Evolutionary conservation across 2,329 filamentous ascomycete genomes (phyloP).

Genomic region (Sporothrix protearum): DNA sequence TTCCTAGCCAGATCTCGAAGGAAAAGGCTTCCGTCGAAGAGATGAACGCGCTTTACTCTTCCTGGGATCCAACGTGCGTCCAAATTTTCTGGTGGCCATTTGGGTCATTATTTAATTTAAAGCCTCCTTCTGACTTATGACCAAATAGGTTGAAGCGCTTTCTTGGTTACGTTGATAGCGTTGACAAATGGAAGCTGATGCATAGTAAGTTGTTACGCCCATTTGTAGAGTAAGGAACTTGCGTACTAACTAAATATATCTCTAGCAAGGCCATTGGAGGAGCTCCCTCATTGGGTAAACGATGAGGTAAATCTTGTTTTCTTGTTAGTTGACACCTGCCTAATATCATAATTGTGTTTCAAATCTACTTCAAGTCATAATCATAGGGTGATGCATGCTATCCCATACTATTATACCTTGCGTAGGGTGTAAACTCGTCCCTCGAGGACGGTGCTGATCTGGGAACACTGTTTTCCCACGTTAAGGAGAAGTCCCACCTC

Average conservation of each 20-base stretch:
- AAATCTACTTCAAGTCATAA: neutral
- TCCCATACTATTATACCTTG: neutral
- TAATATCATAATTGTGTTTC: neutral
- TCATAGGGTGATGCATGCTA: neutral
- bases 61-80: constrained; percentile 34
- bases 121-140: neutral
- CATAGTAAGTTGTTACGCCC: neutral
- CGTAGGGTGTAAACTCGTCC: neutral
- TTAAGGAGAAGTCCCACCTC: neutral
- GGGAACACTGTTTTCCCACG: neutral
- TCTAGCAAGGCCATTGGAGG: neutral
- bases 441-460: neutral
- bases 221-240: too few species aligned
- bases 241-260: too few species aligned
- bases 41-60: constrained; percentile 35
- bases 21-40: constrained; percentile 35
- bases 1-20: constrained; percentile 24
- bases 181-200: neutral
- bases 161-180: neutral
- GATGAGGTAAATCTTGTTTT: neutral
- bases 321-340: neutral
- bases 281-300: neutral
- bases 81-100: neutral
- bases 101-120: too few species aligned
- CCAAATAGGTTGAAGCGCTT: neutral